Conservation (phyloP, 2,329 filamentous ascomycete species). For the Talaromyces sp. region DNA sequence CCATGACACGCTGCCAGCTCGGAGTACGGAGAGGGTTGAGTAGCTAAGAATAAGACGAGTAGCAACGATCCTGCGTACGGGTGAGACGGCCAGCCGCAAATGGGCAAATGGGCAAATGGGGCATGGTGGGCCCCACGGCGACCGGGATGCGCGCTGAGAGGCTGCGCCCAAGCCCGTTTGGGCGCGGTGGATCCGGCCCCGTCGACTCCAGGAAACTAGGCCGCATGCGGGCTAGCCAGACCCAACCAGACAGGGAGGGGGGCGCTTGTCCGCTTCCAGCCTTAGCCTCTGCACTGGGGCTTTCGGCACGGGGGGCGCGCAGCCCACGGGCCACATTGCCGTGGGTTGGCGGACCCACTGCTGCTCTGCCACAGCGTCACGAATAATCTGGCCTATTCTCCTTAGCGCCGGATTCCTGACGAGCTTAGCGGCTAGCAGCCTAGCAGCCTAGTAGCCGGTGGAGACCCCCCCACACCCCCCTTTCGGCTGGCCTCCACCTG, state of each 20-base stretch:
- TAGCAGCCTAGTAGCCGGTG: not conserved
- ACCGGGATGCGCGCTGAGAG: not conserved
- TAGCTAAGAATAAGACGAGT: too few species aligned
- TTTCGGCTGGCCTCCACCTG: not conserved
- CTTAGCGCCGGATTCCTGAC: not conserved
- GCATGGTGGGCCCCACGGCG: not conserved
- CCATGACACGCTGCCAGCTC: too few species aligned
- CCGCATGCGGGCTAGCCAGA: not conserved
- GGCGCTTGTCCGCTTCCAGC: not conserved
- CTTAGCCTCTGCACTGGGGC: not conserved
- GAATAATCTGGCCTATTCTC: not conserved
- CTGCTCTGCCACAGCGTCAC: not conserved
- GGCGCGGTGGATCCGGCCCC: not conserved
- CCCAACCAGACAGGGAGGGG: not conserved
- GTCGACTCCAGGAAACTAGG: not conserved
- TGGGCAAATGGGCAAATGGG: not conserved
- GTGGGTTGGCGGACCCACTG: not conserved
- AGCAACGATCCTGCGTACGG: too few species aligned
- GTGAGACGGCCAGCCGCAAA: not conserved
- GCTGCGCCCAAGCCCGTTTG: not conserved
- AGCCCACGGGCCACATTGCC: not conserved
- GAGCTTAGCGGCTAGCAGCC: not conserved
- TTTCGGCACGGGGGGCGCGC: not conserved
- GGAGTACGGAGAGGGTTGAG: too few species aligned
- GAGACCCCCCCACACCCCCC: not conserved